Base-by-base conservation (phyloP, 2,329 filamentous ascomycete genomes). In the Teratosphaeriaceae sp. region DNA sequence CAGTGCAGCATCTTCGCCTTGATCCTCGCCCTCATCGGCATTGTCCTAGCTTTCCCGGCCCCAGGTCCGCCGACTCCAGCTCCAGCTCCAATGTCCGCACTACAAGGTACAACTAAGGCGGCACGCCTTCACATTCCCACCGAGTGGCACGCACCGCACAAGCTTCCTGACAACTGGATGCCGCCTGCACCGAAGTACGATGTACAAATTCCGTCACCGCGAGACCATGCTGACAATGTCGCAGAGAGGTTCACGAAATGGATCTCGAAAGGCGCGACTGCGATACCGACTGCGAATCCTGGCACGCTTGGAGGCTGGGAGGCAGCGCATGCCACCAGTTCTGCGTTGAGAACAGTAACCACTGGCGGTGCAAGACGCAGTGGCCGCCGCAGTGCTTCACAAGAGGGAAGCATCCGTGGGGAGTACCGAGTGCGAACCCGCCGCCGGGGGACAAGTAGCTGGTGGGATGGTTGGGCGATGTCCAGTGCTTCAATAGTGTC, bases 351-450 rank as follows among this genome's bases (percentile, higher is more conserved):
- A 31, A 16, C 29, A 11, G 6, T 7, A 31, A 31, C 15, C 29
- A 31, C 29, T 31, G 29, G 29, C 29, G 29, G 8, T 31, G 29
- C 29, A 31, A 31, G 29, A 31, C 29, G 29, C 29, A 31, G 29
- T 31, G 29, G 29, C 29, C 29, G 29, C 29, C 29, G 29, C 29
- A 31, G 15, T 31, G 29, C 29, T 31, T 31, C 15, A 31, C 13
- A 8, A 13, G 8, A 27, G 13, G 24, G 24, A 27, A 27, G 24
- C 24, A n/a, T n/a, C n/a, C n/a, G n/a, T n/a, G n/a, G n/a, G n/a
- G n/a, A n/a, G n/a, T n/a, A n/a, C n/a, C n/a, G n/a, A n/a, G n/a
- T n/a, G n/a, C n/a, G n/a, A n/a, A n/a, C n/a, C n/a, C n/a, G n/a
- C n/a, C n/a, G 24, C 24, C n/a, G n/a, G n/a, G n/a, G n/a, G n/a